Evolutionary conservation across 1,284 basidiomycete genomes (phyloP).

Genomic region (Sporisorium sorghi): DNA sequence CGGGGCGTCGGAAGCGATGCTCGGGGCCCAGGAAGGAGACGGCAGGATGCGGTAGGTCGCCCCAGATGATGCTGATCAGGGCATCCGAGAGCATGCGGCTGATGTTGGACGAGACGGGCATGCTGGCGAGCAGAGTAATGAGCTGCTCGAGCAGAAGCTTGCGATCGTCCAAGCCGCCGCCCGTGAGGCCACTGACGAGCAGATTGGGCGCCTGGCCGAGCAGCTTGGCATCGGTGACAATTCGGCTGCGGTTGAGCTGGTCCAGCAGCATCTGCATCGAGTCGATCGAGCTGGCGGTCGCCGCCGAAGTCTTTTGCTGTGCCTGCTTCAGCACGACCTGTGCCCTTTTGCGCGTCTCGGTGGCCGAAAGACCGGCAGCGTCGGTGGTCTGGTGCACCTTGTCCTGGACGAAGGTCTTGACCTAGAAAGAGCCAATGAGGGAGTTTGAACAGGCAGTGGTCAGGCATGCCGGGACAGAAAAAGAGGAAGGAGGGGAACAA

Average conservation of each 20-base stretch:
- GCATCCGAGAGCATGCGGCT: conserved; percentile 37
- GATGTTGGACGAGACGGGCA: conserved; percentile 47
- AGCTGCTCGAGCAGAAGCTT: conserved; percentile 59
- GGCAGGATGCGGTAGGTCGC: conserved; percentile 80
- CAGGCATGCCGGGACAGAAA: background rate
- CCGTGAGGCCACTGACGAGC: conserved; percentile 22
- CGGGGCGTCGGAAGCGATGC: conserved; percentile 61
- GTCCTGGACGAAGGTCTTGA: conserved; percentile 35
- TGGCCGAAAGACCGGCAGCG: conserved; percentile 31
- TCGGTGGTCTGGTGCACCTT: conserved; percentile 36
- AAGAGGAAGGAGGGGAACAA: background rate
- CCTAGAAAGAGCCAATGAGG: background rate
- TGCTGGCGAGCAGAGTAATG: conserved; percentile 48
- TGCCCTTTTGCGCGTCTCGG: conserved; percentile 22
- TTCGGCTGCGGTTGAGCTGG: conserved; percentile 31
- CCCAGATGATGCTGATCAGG: conserved; percentile 54
- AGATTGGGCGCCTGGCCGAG: conserved; percentile 39
- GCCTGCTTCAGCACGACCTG: conserved; percentile 24
- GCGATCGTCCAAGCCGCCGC: conserved; percentile 54
- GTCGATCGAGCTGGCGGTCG: conserved; percentile 13
- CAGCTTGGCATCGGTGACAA: conserved; percentile 45
- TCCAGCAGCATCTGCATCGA: conserved; percentile 28
- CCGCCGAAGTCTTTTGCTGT: conserved; percentile 16
- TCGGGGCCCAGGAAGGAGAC: conserved; percentile 75
- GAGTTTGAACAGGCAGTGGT: too few relatives aligned